phyloP scores from a whole-genome alignment of 768 basidiomycete species.

The Phylloporus rhodoxanthus region DNA sequence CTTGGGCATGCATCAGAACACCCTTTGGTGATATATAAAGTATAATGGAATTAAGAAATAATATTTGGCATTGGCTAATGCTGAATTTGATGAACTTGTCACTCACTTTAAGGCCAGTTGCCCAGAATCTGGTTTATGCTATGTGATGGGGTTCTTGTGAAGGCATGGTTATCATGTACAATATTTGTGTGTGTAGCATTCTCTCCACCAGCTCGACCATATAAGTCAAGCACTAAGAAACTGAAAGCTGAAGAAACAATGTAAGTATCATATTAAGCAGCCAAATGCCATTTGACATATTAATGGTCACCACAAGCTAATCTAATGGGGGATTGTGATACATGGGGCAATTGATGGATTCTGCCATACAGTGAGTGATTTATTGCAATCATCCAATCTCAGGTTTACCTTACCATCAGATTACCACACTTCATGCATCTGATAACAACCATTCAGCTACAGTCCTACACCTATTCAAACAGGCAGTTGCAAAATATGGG shows the following conservation, averaged over 20 bases:
- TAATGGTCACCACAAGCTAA: conserved; percentile 23
- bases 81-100: too few species aligned
- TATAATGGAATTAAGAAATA: too few species aligned
- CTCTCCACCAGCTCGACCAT: neutral
- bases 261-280: neutral
- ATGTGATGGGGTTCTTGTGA: neutral
- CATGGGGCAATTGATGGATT: conserved; percentile 28
- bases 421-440: too few species aligned
- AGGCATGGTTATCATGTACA: neutral
- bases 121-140: neutral
- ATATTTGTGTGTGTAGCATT: neutral
- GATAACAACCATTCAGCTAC: neutral
- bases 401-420: too few species aligned
- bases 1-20: too few species aligned
- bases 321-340: conserved; percentile 19
- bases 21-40: too few species aligned
- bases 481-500: conserved; percentile 5
- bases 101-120: too few species aligned
- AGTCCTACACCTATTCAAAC: neutral
- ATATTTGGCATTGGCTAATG: too few species aligned
- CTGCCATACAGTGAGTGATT: conserved; percentile 15
- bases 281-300: conserved; percentile 17
- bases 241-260: neutral
- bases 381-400: neutral
- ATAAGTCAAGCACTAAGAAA: neutral